Conservation (phyloP, 108 stramenopile genomes). For the Skeletonema menzelii region DNA sequence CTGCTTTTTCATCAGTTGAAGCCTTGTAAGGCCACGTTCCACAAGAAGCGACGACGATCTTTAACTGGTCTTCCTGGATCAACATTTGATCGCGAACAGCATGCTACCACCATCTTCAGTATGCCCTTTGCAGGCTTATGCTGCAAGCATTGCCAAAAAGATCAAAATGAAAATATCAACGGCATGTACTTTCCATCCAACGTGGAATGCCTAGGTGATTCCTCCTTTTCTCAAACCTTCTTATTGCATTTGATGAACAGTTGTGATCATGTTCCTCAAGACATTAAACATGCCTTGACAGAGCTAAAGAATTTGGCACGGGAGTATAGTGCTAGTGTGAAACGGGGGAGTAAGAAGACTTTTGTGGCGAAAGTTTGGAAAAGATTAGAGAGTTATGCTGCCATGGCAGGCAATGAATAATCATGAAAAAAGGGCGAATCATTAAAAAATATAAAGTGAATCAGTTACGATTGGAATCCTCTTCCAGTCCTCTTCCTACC, state of each 20-base stretch:
- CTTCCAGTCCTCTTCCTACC: no score
- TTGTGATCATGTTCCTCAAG: not conserved
- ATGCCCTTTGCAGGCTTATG: not conserved
- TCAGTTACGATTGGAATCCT: no score
- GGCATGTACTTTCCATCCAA: constrained; percentile 8
- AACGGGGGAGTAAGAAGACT: not conserved
- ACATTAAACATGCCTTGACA: not conserved
- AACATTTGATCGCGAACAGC: not conserved
- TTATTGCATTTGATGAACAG: constrained; percentile 7
- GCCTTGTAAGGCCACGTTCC: not conserved
- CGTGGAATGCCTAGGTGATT: not conserved
- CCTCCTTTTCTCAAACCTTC: constrained; percentile 9
- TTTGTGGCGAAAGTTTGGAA: constrained; percentile 9
- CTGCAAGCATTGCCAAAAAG: constrained; percentile 7
- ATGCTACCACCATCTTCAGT: not conserved
- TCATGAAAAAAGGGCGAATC: no score
- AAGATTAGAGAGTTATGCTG: not conserved
- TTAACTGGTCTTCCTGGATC: not conserved
- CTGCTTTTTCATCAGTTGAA: constrained; percentile 10
- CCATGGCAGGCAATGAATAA: no score
- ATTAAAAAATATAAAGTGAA: no score
- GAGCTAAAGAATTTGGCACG: constrained; percentile 4
- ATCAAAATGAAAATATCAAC: not conserved
- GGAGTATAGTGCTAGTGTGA: not conserved
- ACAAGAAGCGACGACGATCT: not conserved